Evolutionary conservation across 163 green algal species (phyloP), one percentile per base, ranked within the genome.

Genomic region (Scenedesmus sp.): DNA sequence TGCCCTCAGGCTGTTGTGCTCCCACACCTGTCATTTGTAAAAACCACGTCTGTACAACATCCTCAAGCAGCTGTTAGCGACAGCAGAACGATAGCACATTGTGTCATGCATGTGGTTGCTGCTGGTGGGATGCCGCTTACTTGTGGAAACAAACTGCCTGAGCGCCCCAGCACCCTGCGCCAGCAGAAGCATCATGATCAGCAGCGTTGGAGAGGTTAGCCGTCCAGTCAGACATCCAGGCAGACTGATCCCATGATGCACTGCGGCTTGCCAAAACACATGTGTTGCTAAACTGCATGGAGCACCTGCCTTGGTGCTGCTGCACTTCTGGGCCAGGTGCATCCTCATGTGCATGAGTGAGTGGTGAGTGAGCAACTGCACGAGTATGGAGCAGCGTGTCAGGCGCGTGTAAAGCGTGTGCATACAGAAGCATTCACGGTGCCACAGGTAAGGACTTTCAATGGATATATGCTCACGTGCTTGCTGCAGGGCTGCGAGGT

Each of bases 331-430:
- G 4, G 70, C 70, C 70, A 79, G 70, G 0, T 79, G 70, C 70
- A 52, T 79, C 70, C 70, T 79, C 70, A 79, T 79, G 70, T 46
- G 70, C 70, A 79, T 79, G 70, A 52, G 70, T 79, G 70, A 79
- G 23, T 52, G 70, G 70, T 79, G 70, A 79, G 23, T 79, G 70
- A 79, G 70, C 70, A 79, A 46, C 70, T 23, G 70, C 23, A 79
- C 70, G 70, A 79, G 9, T 13, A 7, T 52, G 23, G 52, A 79
- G 70, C 23, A 79, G 23, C 70, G 70, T 52, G 70, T 23, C 70
- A 79, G 70, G 70, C 70, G 70, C 23, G 70, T 79, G 70, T 6
- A 52, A 23, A 52, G 70, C 70, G 70, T 79, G 70, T 79, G 70
- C 20, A 23, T 23, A 13, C 5, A 52, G 23, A 79, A 79, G 5